phyloP scores from a whole-genome alignment of 345 rosid genomes.

The Corymbia maculata region DNA sequence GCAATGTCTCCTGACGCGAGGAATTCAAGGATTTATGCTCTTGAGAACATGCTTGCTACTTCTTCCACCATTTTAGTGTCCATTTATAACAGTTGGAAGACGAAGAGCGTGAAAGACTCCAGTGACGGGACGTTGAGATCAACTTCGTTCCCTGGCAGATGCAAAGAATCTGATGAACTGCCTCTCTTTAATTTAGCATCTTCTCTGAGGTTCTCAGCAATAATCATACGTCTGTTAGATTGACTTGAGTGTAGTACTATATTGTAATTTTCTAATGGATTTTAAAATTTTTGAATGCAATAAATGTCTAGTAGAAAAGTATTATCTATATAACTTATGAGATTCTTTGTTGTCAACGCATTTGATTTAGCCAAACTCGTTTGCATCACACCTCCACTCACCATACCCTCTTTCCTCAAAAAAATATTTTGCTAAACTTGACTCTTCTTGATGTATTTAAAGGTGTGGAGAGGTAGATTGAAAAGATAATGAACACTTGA shows the following conservation, averaged over 20 bases:
- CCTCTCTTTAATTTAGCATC: conserved; percentile 80
- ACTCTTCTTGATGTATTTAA: too few species aligned
- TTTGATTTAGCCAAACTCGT: too few species aligned
- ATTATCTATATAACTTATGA: too few species aligned
- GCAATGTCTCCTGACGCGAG: conserved; percentile 89
- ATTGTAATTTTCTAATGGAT: neutral
- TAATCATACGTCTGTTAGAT: neutral
- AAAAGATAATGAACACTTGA: too few species aligned
- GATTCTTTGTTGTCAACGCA: too few species aligned
- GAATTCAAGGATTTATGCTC: conserved; percentile 80
- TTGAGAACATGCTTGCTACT: conserved; percentile 87
- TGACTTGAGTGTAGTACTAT: neutral
- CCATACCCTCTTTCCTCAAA: too few species aligned
- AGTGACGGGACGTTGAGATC: conserved; percentile 94
- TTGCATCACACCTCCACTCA: too few species aligned
- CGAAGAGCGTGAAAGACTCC: conserved; percentile 75
- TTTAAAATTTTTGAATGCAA: neutral
- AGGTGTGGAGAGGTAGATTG: too few species aligned
- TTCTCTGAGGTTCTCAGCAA: conserved; percentile 46
- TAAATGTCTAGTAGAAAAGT: too few species aligned
- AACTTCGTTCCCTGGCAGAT: conserved; percentile 76
- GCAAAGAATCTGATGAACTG: conserved; percentile 74
- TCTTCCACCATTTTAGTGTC: conserved; percentile 78
- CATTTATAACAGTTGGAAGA: conserved; percentile 88
- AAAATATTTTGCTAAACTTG: too few species aligned